Percentiles rank a stretch among this genome's conserved stretches.
Evolutionary conservation across 805 yeast species (phyloP).

Genomic region (Pichia occidentalis): DNA sequence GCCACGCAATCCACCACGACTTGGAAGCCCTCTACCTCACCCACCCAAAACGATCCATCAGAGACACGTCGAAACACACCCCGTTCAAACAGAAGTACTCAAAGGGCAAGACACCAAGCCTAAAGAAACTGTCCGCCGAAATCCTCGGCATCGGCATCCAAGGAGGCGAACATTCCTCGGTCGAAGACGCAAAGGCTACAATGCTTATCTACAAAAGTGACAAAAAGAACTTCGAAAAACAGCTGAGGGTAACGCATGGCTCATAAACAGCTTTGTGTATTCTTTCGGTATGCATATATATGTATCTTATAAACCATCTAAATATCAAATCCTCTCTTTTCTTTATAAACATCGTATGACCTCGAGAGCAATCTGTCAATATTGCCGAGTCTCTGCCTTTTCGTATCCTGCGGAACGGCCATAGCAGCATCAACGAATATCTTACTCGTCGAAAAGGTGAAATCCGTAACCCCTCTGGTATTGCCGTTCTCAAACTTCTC

Average conservation of each 20-base stretch:
- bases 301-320: too few species aligned
- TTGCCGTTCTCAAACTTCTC: background rate
- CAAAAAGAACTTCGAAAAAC: slow-evolving; percentile 54
- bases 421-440: background rate
- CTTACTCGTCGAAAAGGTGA: background rate
- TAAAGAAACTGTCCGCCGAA: slow-evolving; percentile 57
- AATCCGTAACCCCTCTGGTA: slow-evolving; percentile 5
- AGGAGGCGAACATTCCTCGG: slow-evolving; percentile 72
- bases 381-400: background rate
- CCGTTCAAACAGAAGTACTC: slow-evolving; percentile 53
- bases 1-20: slow-evolving; percentile 83
- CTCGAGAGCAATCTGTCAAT: too few species aligned
- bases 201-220: slow-evolving; percentile 69
- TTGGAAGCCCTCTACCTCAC: slow-evolving; percentile 57
- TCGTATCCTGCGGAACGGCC: background rate
- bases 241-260: background rate
- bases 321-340: too few species aligned
- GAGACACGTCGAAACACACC: slow-evolving; percentile 68
- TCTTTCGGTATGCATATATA: too few species aligned
- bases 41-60: slow-evolving; percentile 54
- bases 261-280: too few species aligned
- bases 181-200: slow-evolving; percentile 85
- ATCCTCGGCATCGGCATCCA: slow-evolving; percentile 60
- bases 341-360: too few species aligned
- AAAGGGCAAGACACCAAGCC: slow-evolving; percentile 64